phyloP scores from a whole-genome alignment of 495 filamentous ascomycete species.

The Chaetomidium leptoderma region DNA sequence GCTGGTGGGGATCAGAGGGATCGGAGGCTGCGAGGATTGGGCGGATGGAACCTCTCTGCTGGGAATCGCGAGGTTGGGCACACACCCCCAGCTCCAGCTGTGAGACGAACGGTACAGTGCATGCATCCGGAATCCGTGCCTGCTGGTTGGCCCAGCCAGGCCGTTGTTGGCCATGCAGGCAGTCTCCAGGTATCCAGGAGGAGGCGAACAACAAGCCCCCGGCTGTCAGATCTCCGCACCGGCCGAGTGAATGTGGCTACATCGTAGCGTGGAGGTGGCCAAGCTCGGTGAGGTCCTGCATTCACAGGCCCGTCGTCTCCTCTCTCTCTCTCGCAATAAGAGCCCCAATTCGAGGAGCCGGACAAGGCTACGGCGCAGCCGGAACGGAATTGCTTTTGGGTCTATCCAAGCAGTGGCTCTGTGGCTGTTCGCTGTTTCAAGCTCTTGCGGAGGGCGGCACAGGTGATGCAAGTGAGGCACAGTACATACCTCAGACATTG shows the following conservation, averaged over 20 bases:
- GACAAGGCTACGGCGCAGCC: not conserved
- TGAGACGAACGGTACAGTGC: constrained; percentile 8
- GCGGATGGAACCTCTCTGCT: not conserved
- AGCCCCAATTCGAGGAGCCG: too few species aligned
- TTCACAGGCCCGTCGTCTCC: not conserved
- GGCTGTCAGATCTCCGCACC: not conserved
- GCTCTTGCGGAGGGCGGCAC: constrained; percentile 7
- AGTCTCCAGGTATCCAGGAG: constrained; percentile 10
- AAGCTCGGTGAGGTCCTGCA: not conserved
- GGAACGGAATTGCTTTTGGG: not conserved
- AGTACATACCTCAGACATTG: too few species aligned
- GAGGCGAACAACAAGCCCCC: constrained; percentile 10
- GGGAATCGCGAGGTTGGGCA: constrained; percentile 23
- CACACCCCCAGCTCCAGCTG: constrained; percentile 5
- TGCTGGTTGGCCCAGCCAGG: constrained; percentile 9
- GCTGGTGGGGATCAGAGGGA: constrained; percentile 11
- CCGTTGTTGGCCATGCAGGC: constrained; percentile 10
- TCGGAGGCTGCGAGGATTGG: constrained; percentile 10
- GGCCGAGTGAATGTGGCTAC: not conserved
- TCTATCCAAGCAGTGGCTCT: not conserved
- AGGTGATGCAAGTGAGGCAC: too few species aligned
- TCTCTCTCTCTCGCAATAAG: too few species aligned
- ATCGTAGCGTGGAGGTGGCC: not conserved
- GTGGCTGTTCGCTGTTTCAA: constrained; percentile 12
- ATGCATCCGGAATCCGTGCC: constrained; percentile 9